phyloP scores from a whole-genome alignment of 331 rosid genomes.

The Pyrus hybrid region DNA sequence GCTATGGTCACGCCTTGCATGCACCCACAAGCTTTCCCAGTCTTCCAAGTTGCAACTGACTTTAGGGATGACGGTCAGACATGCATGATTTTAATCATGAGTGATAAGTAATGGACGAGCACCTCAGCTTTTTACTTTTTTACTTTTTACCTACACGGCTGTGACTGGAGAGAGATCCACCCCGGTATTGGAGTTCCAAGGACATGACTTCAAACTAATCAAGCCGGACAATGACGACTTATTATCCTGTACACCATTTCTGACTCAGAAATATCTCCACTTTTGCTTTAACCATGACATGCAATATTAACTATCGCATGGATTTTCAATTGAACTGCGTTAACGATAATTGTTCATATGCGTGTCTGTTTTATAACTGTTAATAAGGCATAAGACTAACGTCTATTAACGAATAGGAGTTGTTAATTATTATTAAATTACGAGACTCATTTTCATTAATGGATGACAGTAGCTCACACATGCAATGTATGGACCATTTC shows the following conservation, averaged over 20 bases:
- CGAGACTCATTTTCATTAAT: no score
- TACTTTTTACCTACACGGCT: neutral
- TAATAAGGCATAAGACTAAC: no score
- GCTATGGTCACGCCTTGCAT: neutral
- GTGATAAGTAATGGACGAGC: neutral
- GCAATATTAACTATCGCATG: neutral
- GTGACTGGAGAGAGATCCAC: neutral
- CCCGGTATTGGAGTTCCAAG: neutral
- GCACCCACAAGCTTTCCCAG: neutral
- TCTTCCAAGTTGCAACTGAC: neutral
- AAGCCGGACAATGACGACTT: no score
- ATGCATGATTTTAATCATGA: neutral
- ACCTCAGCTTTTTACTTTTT: neutral
- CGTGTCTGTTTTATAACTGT: no score
- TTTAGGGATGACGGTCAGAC: neutral
- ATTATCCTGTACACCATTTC: neutral
- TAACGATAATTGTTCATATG: no score
- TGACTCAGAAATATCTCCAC: neutral
- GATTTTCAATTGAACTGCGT: no score
- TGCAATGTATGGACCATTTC: no score
- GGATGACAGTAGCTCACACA: no score
- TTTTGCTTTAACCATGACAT: no score
- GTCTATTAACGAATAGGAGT: no score
- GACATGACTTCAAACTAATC: no score
- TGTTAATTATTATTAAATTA: no score